A percentile compares a stretch with the other conserved stretches of the same genome.
phyloP scores from a whole-genome alignment of 805 yeast species.

The Spathaspora arborariae region DNA sequence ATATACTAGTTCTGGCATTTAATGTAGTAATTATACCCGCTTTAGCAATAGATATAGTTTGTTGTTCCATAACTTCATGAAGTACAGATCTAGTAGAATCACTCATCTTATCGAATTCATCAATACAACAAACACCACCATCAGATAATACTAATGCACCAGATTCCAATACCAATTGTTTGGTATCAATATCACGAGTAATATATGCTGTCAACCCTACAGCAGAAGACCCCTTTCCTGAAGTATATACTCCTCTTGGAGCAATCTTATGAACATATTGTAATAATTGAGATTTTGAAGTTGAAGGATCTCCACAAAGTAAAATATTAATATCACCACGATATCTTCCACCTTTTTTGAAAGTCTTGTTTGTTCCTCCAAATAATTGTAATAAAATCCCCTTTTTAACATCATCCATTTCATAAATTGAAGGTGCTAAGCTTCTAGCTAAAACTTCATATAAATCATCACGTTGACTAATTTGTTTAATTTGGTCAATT shows the following conservation, averaged over 20 bases:
- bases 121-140: conserved; percentile 98
- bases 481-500: conserved; percentile 55
- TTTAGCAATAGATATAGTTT: conserved; percentile 95
- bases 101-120: conserved; percentile 97
- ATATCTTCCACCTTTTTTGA: conserved; percentile 86
- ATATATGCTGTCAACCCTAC: conserved; percentile 98
- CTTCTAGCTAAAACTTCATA: conserved; percentile 87
- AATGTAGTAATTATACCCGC: conserved; percentile 97
- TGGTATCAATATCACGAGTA: conserved; percentile 90
- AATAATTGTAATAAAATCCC: conserved; percentile 90
- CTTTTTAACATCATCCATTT: conserved; percentile 94
- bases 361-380: conserved; percentile 91
- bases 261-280: conserved; percentile 97
- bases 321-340: conserved; percentile 93
- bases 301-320: conserved; percentile 97
- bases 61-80: conserved; percentile 99
- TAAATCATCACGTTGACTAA: conserved; percentile 67
- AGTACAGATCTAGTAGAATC: conserved; percentile 91
- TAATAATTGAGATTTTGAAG: conserved; percentile 90
- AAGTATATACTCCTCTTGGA: conserved; percentile 96
- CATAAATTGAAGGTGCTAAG: conserved; percentile 94
- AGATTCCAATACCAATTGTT: conserved; percentile 86
- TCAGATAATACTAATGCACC: conserved; percentile 97
- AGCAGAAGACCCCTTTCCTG: conserved; percentile 98
- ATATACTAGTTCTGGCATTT: conserved; percentile 91